phyloP scores from a whole-genome alignment of 495 filamentous ascomycete species.

The Hyaloscypha finlandica region DNA sequence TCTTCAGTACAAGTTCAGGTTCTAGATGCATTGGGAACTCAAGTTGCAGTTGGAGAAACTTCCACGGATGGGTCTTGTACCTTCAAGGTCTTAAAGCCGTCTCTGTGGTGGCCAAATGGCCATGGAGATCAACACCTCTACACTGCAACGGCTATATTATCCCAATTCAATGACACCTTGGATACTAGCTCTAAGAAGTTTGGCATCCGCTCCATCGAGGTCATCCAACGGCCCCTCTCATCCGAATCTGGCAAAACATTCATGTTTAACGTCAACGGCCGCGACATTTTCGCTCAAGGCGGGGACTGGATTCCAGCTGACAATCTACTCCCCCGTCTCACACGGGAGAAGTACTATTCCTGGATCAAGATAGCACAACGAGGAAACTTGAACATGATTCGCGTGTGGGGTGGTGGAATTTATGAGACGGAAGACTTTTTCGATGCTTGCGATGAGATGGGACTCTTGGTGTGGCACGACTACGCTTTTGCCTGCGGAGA shows the following conservation, averaged over 20 bases:
- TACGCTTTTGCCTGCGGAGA: conserved; percentile 70
- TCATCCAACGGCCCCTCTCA: conserved; percentile 5
- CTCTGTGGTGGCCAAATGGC: conserved; percentile 11
- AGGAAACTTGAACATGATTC: conserved; percentile 37
- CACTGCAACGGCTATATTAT: conserved; percentile 49
- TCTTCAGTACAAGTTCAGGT: too few relatives aligned
- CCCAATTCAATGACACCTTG: conserved; percentile 41
- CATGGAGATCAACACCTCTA: conserved; percentile 12
- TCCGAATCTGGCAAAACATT: conserved; percentile 6
- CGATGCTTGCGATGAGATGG: conserved; percentile 63
- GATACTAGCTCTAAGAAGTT: conserved; percentile 50
- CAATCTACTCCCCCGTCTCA: conserved; percentile 2
- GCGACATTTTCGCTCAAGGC: conserved; percentile 6
- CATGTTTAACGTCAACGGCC: conserved; percentile 2
- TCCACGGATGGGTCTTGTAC: conserved; percentile 26
- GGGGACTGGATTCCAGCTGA: conserved; percentile 10
- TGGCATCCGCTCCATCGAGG: neutral
- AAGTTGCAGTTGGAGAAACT: conserved; percentile 51
- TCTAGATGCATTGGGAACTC: conserved; percentile 39
- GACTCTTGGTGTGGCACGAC: conserved; percentile 69
- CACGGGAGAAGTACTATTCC: neutral
- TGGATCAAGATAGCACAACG: neutral
- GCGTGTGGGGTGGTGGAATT: conserved; percentile 51
- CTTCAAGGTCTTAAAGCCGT: neutral
- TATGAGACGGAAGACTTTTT: conserved; percentile 67